These are phyloP conservation scores for Clonostachys byssicola DNA, from an alignment of 2,329 filamentous ascomycete genomes.

Conservation along the genomic window DNA sequence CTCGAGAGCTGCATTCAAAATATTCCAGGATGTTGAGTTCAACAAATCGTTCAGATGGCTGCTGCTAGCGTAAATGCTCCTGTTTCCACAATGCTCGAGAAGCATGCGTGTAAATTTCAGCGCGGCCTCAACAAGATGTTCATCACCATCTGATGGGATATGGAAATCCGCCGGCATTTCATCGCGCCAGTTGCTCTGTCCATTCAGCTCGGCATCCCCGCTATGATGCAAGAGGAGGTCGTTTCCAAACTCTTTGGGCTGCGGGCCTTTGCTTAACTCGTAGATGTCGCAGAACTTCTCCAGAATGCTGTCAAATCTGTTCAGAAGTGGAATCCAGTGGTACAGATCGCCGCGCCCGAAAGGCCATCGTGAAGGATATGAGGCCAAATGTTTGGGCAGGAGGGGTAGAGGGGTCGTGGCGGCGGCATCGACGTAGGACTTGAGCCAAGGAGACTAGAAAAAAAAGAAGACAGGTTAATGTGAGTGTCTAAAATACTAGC, in stretches of 20 bases:
- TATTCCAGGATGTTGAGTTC: slow-evolving; percentile 76
- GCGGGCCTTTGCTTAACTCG: slow-evolving; percentile 73
- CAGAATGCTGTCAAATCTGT: slow-evolving; percentile 87
- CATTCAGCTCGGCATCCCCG: not conserved
- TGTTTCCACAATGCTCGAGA: slow-evolving; percentile 91
- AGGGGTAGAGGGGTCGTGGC: slow-evolving; percentile 67
- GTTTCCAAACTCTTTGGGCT: slow-evolving; percentile 69
- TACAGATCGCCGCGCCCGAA: slow-evolving; percentile 95
- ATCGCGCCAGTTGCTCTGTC: slow-evolving; percentile 1
- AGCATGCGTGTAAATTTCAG: slow-evolving; percentile 84
- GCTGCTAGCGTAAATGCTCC: slow-evolving; percentile 94
- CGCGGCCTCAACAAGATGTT: slow-evolving; percentile 72
- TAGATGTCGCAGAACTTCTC: slow-evolving; percentile 80
- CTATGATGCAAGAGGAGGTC: slow-evolving; percentile 57
- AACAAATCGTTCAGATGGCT: slow-evolving; percentile 83
- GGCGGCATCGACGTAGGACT: slow-evolving; percentile 71
- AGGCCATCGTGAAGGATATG: slow-evolving; percentile 87
- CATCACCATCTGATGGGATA: slow-evolving; percentile 64
- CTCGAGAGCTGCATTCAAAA: slow-evolving; percentile 75
- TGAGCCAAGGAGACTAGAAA: slow-evolving; percentile 77
- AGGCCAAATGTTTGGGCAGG: slow-evolving; percentile 70
- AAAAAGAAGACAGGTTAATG: slow-evolving; percentile 15
- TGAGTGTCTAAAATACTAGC: not conserved
- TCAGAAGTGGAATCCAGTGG: slow-evolving; percentile 94
- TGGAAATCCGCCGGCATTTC: slow-evolving; percentile 1